Base-by-base conservation (phyloP, 2,329 filamentous ascomycete species). In the Aphanoascus verrucosus region DNA sequence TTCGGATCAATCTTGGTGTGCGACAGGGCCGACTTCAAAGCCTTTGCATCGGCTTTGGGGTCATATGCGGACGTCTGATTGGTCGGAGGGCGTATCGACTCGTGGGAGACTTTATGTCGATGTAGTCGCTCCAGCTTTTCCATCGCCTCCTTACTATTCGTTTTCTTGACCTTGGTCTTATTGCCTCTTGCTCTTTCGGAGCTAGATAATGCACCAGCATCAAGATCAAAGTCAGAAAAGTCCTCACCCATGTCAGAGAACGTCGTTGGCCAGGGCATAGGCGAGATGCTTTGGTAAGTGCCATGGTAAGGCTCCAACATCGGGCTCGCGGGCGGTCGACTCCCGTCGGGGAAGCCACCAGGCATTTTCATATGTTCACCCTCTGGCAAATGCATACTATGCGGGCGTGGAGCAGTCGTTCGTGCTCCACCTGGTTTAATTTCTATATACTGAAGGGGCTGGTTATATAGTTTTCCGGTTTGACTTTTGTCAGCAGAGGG, bases 221-320 rank as follows among this genome's bases (percentile, higher is more conserved):
- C 62, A 8, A 67, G 67, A 53, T 79, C 75, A 8, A 79, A 56
- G 55, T 79, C 72, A 23, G 74, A 75, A 23, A 77, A 65, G 19
- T 80, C 78, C 8, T 82, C 74, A 35, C 77, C 73, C 31, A 74
- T 68, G 46, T 74, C 82, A 64, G 62, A 83, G 20, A 68, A 75
- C 61, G 80, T 73, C 55, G 80, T 73, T 0, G 90, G 88, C 0
- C 89, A 89, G 0, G 90, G 90, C 88, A 96, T 95, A 0, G 91
- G 90, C 0, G 90, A 95, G 62, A 94, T 86, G 55, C 87, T 88
- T 69, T 97, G 91, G 63, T 94, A 97, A 0, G 90, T 95, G 38
- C 91, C 91, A 57, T 84, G 85, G 69, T 97, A 97, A 0, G 93
- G 84, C 70, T 97, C 91, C 1, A 95, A 80, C 48, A 97, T 75